Evolutionary conservation across 129 eudicot species (phyloP).

Genomic region (Pseudognaphalium luteoalbum): DNA sequence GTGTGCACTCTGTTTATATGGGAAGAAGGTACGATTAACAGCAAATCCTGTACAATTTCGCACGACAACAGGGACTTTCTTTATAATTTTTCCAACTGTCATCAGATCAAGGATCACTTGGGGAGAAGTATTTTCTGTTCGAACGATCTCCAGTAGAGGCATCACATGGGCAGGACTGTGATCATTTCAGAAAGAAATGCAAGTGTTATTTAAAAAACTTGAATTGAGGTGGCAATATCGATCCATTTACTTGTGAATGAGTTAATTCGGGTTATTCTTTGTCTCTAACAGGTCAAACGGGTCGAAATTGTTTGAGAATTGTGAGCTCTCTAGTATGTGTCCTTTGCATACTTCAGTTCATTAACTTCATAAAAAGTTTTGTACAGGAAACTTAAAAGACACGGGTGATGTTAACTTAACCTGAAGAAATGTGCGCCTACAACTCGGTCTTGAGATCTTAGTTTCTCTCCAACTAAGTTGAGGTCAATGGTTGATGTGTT

Average conservation of each 20-base stretch:
- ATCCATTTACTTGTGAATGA: too few relatives aligned
- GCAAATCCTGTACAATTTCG: constrained; percentile 96
- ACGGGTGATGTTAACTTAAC: too few relatives aligned
- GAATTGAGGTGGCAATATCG: too few relatives aligned
- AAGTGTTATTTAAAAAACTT: background rate
- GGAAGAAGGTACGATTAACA: constrained; percentile 90
- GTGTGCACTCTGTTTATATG: constrained; percentile 79
- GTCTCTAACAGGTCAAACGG: too few relatives aligned
- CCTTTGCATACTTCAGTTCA: too few relatives aligned
- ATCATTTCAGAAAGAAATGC: constrained; percentile 13
- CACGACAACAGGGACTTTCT: constrained; percentile 90
- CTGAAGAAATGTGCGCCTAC: constrained; percentile 79
- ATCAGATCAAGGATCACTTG: constrained; percentile 93
- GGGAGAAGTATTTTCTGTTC: constrained; percentile 89
- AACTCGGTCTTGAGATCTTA: constrained; percentile 76
- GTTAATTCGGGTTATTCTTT: too few relatives aligned
- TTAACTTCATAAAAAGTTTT: too few relatives aligned
- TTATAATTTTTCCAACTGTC: constrained; percentile 82
- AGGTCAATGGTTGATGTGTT: constrained; percentile 95
- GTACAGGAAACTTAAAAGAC: too few relatives aligned
- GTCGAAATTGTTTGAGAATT: too few relatives aligned
- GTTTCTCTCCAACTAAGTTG: constrained; percentile 75
- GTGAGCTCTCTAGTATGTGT: too few relatives aligned
- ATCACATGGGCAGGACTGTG: constrained; percentile 95
- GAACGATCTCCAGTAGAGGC: constrained; percentile 94